Evolutionary conservation across 2,329 filamentous ascomycete species (phyloP).

Genomic region (Golovinomyces cichoracearum): DNA sequence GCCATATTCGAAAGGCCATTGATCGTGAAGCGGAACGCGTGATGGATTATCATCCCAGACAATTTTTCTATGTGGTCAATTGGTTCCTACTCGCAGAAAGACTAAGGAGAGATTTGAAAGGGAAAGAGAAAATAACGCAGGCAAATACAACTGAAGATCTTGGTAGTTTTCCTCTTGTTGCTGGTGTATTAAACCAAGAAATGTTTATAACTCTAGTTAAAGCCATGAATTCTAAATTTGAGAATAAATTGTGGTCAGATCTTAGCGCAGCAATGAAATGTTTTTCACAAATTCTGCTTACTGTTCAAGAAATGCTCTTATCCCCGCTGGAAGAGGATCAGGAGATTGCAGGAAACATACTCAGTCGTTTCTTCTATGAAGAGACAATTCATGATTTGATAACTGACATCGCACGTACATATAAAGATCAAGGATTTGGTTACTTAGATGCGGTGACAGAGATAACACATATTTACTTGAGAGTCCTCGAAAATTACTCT

Average conservation of each 20-base stretch:
- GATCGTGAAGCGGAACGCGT: constrained; percentile 72
- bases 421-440: constrained; percentile 79
- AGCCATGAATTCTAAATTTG: constrained; percentile 51
- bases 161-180: constrained; percentile 65
- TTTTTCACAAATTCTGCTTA: constrained; percentile 80
- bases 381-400: constrained; percentile 79
- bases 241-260: constrained; percentile 68
- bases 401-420: constrained; percentile 53
- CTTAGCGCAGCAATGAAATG: constrained; percentile 74
- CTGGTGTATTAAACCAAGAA: constrained; percentile 75
- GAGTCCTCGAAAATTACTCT: constrained; percentile 75
- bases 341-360: constrained; percentile 91
- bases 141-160: constrained; percentile 23
- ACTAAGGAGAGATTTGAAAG: constrained; percentile 32
- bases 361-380: constrained; percentile 95
- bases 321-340: constrained; percentile 76
- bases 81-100: constrained; percentile 86
- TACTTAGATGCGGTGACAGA: constrained; percentile 86
- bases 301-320: constrained; percentile 73
- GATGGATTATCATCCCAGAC: constrained; percentile 46
- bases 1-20: constrained; percentile 63
- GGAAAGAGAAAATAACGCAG: constrained; percentile 19
- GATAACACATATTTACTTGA: constrained; percentile 68
- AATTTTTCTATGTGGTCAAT: constrained; percentile 75
- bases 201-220: constrained; percentile 76